phyloP scores from a whole-genome alignment of 306 rosid species.

The Cicer cuneatum region DNA sequence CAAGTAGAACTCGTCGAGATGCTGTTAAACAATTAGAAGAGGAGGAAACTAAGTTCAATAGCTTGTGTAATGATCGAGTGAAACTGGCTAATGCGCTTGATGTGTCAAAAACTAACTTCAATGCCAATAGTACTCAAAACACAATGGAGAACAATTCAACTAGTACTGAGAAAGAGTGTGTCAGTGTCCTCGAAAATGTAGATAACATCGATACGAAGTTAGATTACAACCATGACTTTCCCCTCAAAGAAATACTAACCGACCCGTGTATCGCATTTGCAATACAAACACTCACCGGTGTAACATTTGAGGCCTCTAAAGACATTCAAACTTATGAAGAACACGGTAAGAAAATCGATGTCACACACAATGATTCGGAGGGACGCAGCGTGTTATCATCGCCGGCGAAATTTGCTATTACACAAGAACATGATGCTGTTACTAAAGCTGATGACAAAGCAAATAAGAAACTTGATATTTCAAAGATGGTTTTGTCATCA shows the following conservation, averaged over 20 bases:
- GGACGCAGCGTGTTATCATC: slow-evolving; percentile 37
- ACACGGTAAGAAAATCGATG: slow-evolving; percentile 31
- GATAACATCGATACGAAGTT: slow-evolving; percentile 44
- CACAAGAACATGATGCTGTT: slow-evolving; percentile 32
- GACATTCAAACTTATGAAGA: slow-evolving; percentile 47
- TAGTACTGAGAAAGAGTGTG: slow-evolving; percentile 8
- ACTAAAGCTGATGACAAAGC: slow-evolving; percentile 33
- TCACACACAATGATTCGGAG: slow-evolving; percentile 20
- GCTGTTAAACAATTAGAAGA: slow-evolving; percentile 47
- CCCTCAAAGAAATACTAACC: slow-evolving; percentile 63
- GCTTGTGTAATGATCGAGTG: slow-evolving; percentile 23
- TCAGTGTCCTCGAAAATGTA: slow-evolving; percentile 38
- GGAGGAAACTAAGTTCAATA: slow-evolving; percentile 40
- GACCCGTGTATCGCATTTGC: slow-evolving; percentile 98
- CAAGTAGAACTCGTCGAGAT: slow-evolving; percentile 50
- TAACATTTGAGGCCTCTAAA: slow-evolving; percentile 50
- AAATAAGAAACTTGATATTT: slow-evolving; percentile 46
- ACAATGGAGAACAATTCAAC: neutral
- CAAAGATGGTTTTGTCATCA: slow-evolving; percentile 51
- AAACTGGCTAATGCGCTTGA: slow-evolving; percentile 37
- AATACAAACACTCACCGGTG: slow-evolving; percentile 75
- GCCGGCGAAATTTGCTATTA: slow-evolving; percentile 13
- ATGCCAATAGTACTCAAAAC: neutral
- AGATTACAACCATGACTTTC: slow-evolving; percentile 52
- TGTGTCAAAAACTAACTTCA: slow-evolving; percentile 39